A percentile compares a stretch with the other conserved stretches of the same genome.
Conservation (phyloP, 2,329 filamentous ascomycete species). For the Trichoderma sp. region DNA sequence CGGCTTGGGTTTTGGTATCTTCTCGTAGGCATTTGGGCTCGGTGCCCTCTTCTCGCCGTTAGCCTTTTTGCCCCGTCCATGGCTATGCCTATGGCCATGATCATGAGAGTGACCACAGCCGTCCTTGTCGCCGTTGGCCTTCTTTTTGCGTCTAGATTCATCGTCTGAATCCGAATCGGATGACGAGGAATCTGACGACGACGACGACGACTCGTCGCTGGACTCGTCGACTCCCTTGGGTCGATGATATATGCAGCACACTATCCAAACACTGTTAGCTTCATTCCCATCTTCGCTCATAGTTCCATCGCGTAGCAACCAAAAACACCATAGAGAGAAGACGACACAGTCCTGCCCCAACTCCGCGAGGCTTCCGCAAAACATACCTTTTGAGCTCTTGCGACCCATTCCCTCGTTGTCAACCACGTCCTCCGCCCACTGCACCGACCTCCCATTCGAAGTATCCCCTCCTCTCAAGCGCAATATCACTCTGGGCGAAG, state of each 20-base stretch:
- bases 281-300: neutral
- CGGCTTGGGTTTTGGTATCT: slow-evolving; percentile 53
- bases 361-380: neutral
- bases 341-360: neutral
- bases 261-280: slow-evolving; percentile 42
- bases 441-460: slow-evolving; percentile 60
- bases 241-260: slow-evolving; percentile 99
- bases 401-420: slow-evolving; percentile 94
- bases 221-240: slow-evolving; percentile 79
- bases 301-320: neutral
- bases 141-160: slow-evolving; percentile 37
- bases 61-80: slow-evolving; percentile 28
- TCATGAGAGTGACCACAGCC: slow-evolving; percentile 36
- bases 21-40: slow-evolving; percentile 81
- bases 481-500: slow-evolving; percentile 41
- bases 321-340: neutral
- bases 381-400: slow-evolving; percentile 86
- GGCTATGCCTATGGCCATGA: slow-evolving; percentile 26
- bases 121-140: slow-evolving; percentile 33
- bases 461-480: slow-evolving; percentile 50
- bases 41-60: slow-evolving; percentile 45
- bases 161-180: slow-evolving; percentile 52
- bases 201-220: slow-evolving; percentile 58
- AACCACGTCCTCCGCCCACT: slow-evolving; percentile 89
- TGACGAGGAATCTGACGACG: slow-evolving; percentile 49